Evolutionary conservation across 2,329 filamentous ascomycete genomes (phyloP), one percentile per base, ranked within the genome.

Genomic region (Cryphonectria japonica): DNA sequence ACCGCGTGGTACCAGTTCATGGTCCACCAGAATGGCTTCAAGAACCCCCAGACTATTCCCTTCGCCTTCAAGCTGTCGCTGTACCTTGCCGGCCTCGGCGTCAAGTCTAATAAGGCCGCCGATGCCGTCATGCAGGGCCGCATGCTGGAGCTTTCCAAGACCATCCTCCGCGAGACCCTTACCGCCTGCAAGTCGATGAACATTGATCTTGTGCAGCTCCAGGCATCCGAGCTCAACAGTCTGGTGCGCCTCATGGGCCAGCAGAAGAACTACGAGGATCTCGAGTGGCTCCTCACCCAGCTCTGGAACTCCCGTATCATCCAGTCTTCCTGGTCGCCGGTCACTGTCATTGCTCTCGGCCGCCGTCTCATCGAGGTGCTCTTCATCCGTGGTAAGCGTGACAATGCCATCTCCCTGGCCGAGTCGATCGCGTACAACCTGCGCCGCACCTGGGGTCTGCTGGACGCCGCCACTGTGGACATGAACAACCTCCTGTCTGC

Each of bases 51-150:
- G 71, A 71, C 66, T 22, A 73, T 73, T 61, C 66, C 71, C 50
- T 73, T 71, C 66, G 69, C 71, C 46, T 73, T 73, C 71, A 73
- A 73, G 69, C 50, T 73, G 60, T 73, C 71, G 14, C 66, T 73
- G 16, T 73, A 73, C 63, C 69, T 73, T 39, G 71, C 71, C 52
- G 71, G 71, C 26, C 67, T 73, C 8, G 71, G 71, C 6, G 72
- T 77, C 54, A 78, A 76, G 67, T 76, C 76, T 46, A 79, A 78
- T 70, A 75, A 74, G 64, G 72, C 73, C 16, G 69, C 69, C 19
- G 76, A 76, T 50, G 67, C 66, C 63, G 57, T 43, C 69, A 67
- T 71, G 63, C 71, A 73, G 59, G 57, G 32, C 66, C 71, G 71
- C 67, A 64, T 73, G 71, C 69, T 73, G 69, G 71, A 71, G 57